phyloP scores from a whole-genome alignment of 2,329 filamentous ascomycete genomes.

The Penicillium sp. region DNA sequence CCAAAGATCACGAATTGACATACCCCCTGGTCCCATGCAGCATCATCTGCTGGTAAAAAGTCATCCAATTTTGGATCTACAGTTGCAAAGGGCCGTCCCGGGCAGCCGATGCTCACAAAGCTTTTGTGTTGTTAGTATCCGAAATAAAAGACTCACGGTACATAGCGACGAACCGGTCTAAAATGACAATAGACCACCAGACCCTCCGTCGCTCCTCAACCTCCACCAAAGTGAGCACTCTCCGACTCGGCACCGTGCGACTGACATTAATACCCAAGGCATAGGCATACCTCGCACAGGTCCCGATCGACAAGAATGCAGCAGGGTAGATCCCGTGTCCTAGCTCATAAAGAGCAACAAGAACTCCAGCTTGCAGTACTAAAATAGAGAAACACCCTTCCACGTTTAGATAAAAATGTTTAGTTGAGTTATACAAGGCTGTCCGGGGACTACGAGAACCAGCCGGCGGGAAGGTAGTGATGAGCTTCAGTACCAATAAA shows the following conservation, averaged over 20 bases:
- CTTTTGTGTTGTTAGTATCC: constrained; percentile 3
- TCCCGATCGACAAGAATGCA: constrained; percentile 2
- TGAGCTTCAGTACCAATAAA: no score
- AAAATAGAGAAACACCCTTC: no score
- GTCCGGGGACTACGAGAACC: no score
- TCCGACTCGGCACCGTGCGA: background rate
- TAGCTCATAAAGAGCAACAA: background rate
- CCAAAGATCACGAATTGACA: background rate
- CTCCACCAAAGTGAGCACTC: constrained; percentile 20
- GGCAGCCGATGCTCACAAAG: constrained; percentile 20
- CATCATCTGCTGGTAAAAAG: constrained; percentile 14
- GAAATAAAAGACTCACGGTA: background rate
- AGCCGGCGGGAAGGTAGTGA: no score
- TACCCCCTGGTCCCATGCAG: background rate
- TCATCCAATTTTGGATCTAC: constrained; percentile 22
- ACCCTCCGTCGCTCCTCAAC: constrained; percentile 27
- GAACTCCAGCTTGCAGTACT: no score
- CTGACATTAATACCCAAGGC: background rate
- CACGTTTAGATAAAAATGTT: no score
- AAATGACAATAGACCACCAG: constrained; percentile 31
- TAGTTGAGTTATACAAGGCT: no score
- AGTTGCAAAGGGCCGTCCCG: constrained; percentile 20
- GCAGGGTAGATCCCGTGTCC: constrained; percentile 10
- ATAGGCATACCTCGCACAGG: constrained; percentile 5
- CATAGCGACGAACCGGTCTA: constrained; percentile 15